A percentile compares a stretch with the other conserved stretches of the same genome.
These are phyloP conservation scores for Asterochloris erici DNA, from an alignment of 139 green algal genomes.

Conservation along the genomic window DNA sequence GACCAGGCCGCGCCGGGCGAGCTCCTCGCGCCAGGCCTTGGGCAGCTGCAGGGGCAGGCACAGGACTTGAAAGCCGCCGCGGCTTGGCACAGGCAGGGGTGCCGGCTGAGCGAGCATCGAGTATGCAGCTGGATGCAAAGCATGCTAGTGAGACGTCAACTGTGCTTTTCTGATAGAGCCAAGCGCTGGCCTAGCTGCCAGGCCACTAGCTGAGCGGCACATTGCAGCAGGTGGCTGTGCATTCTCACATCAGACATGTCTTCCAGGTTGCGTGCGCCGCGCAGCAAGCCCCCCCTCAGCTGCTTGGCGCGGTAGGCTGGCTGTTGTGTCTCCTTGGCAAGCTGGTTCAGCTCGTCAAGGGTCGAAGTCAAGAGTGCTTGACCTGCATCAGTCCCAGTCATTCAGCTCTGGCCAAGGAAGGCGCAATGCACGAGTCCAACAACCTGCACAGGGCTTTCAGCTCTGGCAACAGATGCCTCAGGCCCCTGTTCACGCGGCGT, in stretches of 20 bases:
- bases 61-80: not conserved
- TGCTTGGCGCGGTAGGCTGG: constrained; percentile 66
- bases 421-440: too few relatives aligned
- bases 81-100: not conserved
- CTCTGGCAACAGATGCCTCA: too few relatives aligned
- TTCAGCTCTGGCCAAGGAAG: too few relatives aligned
- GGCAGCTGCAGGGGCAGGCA: constrained; percentile 36
- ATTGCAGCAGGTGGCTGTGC: not conserved
- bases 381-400: not conserved
- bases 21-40: constrained; percentile 48
- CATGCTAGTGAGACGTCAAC: not conserved
- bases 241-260: constrained; percentile 46
- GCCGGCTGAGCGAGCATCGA: not conserved
- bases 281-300: constrained; percentile 60
- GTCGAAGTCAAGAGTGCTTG: constrained; percentile 53
- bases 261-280: constrained; percentile 46
- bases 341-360: constrained; percentile 42
- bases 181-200: too few relatives aligned
- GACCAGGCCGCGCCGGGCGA: constrained; percentile 46
- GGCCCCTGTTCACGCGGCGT: too few relatives aligned
- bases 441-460: too few relatives aligned
- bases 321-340: constrained; percentile 43
- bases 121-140: not conserved
- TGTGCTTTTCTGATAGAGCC: too few relatives aligned
- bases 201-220: too few relatives aligned